These are phyloP conservation scores for Backusella macrospora DNA, from an alignment of 192 early-diverging fungal genomes.

Conservation along the genomic window DNA sequence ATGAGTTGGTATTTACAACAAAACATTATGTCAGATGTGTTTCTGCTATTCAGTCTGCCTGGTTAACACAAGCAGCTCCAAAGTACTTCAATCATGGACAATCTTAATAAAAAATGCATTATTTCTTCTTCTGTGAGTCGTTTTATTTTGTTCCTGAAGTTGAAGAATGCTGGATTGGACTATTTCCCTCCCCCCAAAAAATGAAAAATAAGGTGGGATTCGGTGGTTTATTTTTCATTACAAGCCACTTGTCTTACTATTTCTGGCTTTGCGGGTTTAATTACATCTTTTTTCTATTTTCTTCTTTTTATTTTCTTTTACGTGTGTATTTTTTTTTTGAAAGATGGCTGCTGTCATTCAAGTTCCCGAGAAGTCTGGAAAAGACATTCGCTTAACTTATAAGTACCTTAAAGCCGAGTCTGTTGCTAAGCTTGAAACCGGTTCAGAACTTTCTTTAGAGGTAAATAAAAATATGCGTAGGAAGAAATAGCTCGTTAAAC, in stretches of 20 bases:
- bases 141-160: background rate
- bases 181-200: background rate
- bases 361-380: constrained; percentile 28
- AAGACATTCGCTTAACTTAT: constrained; percentile 28
- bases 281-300: background rate
- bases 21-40: constrained; percentile 87
- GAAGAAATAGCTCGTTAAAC: background rate
- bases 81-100: constrained; percentile 60
- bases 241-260: background rate
- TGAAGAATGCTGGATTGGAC: too few relatives aligned
- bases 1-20: constrained; percentile 90
- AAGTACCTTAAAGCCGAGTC: constrained; percentile 18
- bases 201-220: background rate
- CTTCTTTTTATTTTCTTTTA: background rate
- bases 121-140: background rate
- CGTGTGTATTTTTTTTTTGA: background rate
- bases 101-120: background rate
- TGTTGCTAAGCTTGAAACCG: constrained; percentile 23
- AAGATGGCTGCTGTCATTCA: constrained; percentile 30
- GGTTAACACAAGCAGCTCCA: constrained; percentile 81
- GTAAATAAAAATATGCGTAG: constrained; percentile 2
- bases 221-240: background rate
- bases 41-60: constrained; percentile 76
- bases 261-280: background rate
- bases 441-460: constrained; percentile 24